Conservation (phyloP, 768 basidiomycete genomes). For the Macrolepiota fuliginosa region DNA sequence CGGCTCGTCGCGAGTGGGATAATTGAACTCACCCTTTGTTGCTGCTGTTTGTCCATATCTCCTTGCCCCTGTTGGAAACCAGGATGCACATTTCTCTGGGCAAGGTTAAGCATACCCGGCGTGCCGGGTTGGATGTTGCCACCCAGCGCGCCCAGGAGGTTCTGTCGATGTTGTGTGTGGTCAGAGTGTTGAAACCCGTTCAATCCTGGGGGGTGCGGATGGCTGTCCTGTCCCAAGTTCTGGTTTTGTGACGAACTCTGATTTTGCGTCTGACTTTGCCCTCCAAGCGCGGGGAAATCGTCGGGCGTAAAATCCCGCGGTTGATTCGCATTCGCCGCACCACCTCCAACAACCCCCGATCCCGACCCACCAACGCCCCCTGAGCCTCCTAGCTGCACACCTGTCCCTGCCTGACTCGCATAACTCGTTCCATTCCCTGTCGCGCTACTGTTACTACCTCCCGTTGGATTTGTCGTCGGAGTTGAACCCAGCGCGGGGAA, state of each 20-base stretch:
- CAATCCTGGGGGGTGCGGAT: conserved; percentile 71
- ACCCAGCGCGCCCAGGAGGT: conserved; percentile 49
- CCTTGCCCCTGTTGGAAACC: conserved; percentile 57
- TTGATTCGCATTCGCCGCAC: conserved; percentile 35
- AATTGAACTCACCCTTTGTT: conserved; percentile 50
- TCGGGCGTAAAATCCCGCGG: conserved; percentile 79
- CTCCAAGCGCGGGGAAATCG: conserved; percentile 86
- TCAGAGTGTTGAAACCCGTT: conserved; percentile 59
- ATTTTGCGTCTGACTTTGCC: conserved; percentile 45
- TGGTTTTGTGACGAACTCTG: conserved; percentile 33
- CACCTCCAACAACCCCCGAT: conserved; percentile 33
- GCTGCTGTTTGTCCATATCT: conserved; percentile 65
- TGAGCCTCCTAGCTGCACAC: conserved; percentile 44
- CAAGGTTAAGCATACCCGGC: conserved; percentile 66
- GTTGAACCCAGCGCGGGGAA: conserved; percentile 83
- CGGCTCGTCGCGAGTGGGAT: not conserved
- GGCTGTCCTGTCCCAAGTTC: conserved; percentile 35
- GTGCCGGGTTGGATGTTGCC: conserved; percentile 41
- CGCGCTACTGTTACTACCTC: conserved; percentile 32
- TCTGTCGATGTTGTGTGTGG: conserved; percentile 50
- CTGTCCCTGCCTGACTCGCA: conserved; percentile 78
- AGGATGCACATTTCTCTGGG: conserved; percentile 46
- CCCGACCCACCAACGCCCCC: conserved; percentile 30
- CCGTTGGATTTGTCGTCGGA: conserved; percentile 40
- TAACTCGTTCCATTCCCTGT: conserved; percentile 61